Evolutionary conservation across 1,139 yeast genomes (phyloP), one percentile per base, ranked within the genome.

Genomic region (Sugiyamaella castrensis): DNA sequence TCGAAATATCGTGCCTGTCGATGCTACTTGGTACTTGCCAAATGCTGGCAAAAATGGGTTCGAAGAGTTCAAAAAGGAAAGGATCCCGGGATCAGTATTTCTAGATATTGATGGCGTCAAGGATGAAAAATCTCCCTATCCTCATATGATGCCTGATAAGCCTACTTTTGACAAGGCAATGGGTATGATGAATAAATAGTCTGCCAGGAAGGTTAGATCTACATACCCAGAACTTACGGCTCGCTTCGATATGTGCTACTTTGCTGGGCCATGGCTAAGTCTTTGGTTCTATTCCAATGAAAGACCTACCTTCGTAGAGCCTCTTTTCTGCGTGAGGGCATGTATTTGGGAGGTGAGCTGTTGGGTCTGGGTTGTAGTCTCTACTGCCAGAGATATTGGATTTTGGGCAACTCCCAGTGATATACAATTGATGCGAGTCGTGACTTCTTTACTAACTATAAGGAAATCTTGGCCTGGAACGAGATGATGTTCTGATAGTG

Each of bases 21-120:
- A 92, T 65, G 82, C 95, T 5, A 83, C 97, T 0, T 92, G 98
- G 98, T 88, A 81, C 66, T 76, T 91, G 80, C 96, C 98, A 40
- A 84, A 82, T 62, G 72, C 71, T 40, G 81, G 84, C 9, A 73
- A 78, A 46, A 74, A 78, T 57, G 94, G 87, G 57, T 82, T 74
- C 63, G 66, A 72, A 51, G 73, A 76, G 34, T 67, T 52, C 52
- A 34, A 41, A 8, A 73, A 74, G 47, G 77, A 72, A 52, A 76
- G 96, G 53, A 68, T 92, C 12, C 81, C 82, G 10, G 71, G 76
- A 4, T 78, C 97, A 1, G 81, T 82, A 6, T 89, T 77, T 68
- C 87, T 89, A 60, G 96, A 91, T 60, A 77, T 92, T 50, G 97
- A 89, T 60, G 77, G 70, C 30, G 71, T 87, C 41, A 80, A 81